These are phyloP conservation scores for Cladosporium sp. DNA, from an alignment of 2,329 filamentous ascomycete genomes.

Conservation along the genomic window DNA sequence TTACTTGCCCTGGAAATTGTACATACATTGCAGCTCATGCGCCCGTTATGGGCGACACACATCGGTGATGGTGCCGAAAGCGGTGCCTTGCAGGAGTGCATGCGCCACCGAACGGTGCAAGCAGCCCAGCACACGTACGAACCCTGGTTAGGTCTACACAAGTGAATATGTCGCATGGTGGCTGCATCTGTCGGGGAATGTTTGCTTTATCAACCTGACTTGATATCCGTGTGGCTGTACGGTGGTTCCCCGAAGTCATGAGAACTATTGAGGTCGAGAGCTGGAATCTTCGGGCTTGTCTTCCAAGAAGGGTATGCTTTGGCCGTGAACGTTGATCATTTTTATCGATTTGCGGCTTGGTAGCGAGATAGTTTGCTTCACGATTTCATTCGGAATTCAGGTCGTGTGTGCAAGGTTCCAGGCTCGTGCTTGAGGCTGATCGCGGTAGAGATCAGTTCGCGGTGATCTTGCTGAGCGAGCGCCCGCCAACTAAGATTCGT, in stretches of 20 bases:
- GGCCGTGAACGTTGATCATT: neutral
- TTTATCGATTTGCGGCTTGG: neutral
- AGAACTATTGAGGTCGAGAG: neutral
- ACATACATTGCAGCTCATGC: neutral
- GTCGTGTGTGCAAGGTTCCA: neutral
- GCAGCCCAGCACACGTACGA: neutral
- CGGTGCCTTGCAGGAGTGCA: neutral
- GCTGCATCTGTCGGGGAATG: constrained; percentile 8
- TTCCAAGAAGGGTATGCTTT: neutral
- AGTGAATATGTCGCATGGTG: neutral
- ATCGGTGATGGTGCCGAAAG: neutral
- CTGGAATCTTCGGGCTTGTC: neutral
- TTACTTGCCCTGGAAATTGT: neutral
- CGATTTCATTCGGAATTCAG: neutral
- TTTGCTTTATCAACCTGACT: neutral
- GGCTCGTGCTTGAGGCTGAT: neutral
- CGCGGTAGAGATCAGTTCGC: neutral
- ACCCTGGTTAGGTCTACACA: neutral
- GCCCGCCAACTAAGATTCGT: neutral
- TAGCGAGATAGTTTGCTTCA: neutral
- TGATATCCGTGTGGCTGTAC: neutral
- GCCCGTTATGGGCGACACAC: neutral
- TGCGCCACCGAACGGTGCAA: neutral
- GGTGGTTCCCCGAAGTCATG: neutral
- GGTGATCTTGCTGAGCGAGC: too few species aligned